These are phyloP conservation scores for Zoysia japonica DNA, from an alignment of 176 grass and related monocot genomes.

Conservation along the genomic window DNA sequence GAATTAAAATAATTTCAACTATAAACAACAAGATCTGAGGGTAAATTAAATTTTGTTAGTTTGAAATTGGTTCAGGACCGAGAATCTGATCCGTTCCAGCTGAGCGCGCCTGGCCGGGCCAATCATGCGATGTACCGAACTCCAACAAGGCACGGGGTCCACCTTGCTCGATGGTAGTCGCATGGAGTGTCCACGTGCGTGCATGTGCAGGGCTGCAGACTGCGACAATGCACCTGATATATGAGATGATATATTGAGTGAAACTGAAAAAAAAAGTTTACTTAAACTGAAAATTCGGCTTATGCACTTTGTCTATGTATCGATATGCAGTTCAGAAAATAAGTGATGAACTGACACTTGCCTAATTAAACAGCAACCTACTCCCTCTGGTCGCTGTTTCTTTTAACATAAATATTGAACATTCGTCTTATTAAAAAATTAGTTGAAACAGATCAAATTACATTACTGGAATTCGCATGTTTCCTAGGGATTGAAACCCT, in stretches of 20 bases:
- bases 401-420: too few relatives aligned
- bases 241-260: background rate
- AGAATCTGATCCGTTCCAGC: slow-evolving; percentile 28
- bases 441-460: too few relatives aligned
- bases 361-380: too few relatives aligned
- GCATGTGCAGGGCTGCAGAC: background rate
- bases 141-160: background rate
- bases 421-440: too few relatives aligned
- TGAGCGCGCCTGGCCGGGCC: background rate
- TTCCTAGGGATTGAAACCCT: too few relatives aligned
- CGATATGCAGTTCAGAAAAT: too few relatives aligned
- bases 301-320: background rate
- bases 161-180: background rate
- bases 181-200: background rate
- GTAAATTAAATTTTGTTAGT: background rate
- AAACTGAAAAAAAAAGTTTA: background rate
- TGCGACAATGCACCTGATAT: background rate
- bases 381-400: too few relatives aligned
- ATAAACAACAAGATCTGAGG: background rate
- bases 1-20: too few relatives aligned
- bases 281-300: background rate
- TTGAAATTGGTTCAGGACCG: background rate
- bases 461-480: too few relatives aligned
- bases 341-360: too few relatives aligned
- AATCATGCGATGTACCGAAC: slow-evolving; percentile 26